These are phyloP conservation scores for Physcomitrium patens DNA, from an alignment of 225 moss, liverwort and hornwort species.

Conservation along the genomic window DNA sequence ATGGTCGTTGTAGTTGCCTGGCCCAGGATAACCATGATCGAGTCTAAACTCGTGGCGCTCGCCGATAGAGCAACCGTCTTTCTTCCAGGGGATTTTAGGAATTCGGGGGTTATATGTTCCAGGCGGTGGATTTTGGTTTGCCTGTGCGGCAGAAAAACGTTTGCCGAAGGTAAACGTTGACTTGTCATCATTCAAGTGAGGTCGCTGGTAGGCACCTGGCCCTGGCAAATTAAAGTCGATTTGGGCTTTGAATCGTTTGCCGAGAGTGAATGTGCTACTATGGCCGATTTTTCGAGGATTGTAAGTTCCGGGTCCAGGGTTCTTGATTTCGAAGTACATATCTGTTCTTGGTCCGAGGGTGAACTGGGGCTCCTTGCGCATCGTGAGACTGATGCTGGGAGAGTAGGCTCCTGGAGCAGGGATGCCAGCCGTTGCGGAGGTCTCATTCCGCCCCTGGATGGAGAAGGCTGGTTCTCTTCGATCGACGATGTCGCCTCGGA, in stretches of 20 bases:
- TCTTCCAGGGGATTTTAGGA: conserved; percentile 25
- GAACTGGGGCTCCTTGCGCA: conserved; percentile 38
- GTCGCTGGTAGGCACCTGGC: conserved; percentile 39
- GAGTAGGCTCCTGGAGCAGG: conserved; percentile 62
- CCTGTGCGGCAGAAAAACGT: conserved; percentile 24
- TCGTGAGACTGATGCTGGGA: conserved; percentile 59
- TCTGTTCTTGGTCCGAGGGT: conserved; percentile 29
- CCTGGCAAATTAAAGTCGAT: conserved; percentile 39
- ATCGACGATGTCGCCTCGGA: conserved; percentile 25
- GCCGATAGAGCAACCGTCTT: conserved; percentile 34
- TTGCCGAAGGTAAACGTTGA: conserved; percentile 43
- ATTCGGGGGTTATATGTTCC: conserved; percentile 43
- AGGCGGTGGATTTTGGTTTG: conserved; percentile 29
- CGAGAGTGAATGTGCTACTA: conserved; percentile 38
- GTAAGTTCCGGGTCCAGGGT: conserved; percentile 50
- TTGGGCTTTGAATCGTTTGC: conserved; percentile 32
- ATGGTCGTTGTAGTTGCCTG: conserved; percentile 40
- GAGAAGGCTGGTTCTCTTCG: conserved; percentile 47
- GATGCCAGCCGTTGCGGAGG: conserved; percentile 5
- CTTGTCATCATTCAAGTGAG: conserved; percentile 34
- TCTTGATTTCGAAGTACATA: conserved; percentile 5
- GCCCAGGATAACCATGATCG: conserved; percentile 36
- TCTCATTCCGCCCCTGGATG: conserved; percentile 36
- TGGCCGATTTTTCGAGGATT: conserved; percentile 22
- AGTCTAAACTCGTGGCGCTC: conserved; percentile 4